These are phyloP conservation scores for Gossypium thurberi DNA, from an alignment of 345 rosid species.

Conservation along the genomic window DNA sequence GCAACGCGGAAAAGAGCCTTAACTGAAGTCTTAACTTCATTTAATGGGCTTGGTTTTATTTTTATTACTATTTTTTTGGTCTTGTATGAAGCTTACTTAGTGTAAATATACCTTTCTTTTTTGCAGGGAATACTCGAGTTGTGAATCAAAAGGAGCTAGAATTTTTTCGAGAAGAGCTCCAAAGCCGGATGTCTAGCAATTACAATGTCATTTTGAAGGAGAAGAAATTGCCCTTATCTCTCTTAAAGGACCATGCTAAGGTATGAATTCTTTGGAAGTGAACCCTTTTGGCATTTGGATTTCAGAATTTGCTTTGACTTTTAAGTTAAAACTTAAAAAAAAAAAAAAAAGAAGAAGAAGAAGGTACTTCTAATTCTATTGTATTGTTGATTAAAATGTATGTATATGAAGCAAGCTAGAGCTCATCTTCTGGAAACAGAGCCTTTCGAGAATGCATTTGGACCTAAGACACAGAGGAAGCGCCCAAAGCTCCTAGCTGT, in stretches of 20 bases:
- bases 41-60: not conserved
- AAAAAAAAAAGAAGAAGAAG: too few species aligned
- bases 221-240: slow-evolving; percentile 34
- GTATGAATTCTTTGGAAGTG: slow-evolving; percentile 24
- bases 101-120: not conserved
- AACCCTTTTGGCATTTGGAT: not conserved
- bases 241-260: slow-evolving; percentile 68
- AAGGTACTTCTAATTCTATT: not conserved
- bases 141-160: slow-evolving; percentile 75
- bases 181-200: slow-evolving; percentile 50
- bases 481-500: slow-evolving; percentile 77
- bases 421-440: slow-evolving; percentile 80
- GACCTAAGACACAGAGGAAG: slow-evolving; percentile 68
- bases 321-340: not conserved
- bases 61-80: too few species aligned
- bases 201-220: slow-evolving; percentile 76
- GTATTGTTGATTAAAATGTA: not conserved
- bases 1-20: not conserved
- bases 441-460: slow-evolving; percentile 85
- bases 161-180: slow-evolving; percentile 69
- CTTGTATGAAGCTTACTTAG: not conserved
- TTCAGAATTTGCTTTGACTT: not conserved
- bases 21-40: not conserved
- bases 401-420: slow-evolving; percentile 60
- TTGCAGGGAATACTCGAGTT: slow-evolving; percentile 67